Conservation (phyloP, 495 filamentous ascomycete genomes). For the Talaromyces liani region DNA sequence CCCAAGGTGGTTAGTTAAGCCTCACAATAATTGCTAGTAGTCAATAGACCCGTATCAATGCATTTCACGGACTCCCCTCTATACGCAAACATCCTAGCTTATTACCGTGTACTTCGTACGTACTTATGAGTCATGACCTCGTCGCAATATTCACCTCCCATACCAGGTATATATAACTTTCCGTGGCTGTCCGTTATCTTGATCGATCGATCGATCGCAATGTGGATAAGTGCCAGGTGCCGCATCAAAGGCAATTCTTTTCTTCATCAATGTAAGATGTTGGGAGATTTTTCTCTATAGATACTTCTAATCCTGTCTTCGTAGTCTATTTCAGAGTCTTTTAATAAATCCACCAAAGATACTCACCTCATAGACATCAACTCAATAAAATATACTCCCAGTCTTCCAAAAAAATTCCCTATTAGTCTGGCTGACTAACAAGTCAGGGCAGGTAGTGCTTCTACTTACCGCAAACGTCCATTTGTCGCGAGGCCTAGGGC, state of each 20-base stretch:
- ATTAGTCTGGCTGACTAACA: neutral
- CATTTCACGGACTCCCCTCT: neutral
- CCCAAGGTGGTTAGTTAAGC: neutral
- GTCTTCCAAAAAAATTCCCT: neutral
- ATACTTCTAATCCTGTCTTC: neutral
- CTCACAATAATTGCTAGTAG: neutral
- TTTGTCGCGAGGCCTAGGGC: neutral
- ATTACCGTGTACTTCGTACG: neutral
- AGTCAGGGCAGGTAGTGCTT: neutral
- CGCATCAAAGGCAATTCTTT: neutral
- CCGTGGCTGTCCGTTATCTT: neutral
- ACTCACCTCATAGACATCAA: neutral
- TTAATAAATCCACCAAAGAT: neutral
- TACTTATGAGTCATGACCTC: neutral
- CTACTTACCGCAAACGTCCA: neutral
- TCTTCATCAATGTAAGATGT: neutral
- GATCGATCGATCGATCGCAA: neutral
- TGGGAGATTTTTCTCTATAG: neutral
- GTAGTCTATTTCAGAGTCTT: neutral
- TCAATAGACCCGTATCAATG: neutral
- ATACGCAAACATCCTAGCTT: neutral
- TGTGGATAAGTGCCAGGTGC: neutral
- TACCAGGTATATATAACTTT: neutral
- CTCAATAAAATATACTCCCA: neutral
- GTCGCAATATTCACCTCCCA: neutral